A percentile compares a stretch with the other conserved stretches of the same genome.
Evolutionary conservation across 2,329 filamentous ascomycete genomes (phyloP).

Genomic region (Apiospora arundinis): DNA sequence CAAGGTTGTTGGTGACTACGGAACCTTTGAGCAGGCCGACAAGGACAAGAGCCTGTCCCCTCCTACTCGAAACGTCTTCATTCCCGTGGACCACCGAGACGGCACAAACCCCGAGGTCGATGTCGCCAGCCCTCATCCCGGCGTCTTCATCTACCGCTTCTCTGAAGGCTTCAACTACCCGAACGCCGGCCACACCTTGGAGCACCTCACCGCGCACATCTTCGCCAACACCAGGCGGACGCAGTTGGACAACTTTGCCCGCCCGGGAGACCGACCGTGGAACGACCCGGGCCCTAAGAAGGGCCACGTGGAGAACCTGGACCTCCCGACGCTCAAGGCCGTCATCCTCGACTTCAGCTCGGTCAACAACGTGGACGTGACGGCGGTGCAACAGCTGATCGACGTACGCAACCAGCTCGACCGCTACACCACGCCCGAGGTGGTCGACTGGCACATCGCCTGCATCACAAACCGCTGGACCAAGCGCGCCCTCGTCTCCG

Average conservation of each 20-base stretch:
- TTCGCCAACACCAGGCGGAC: conserved; percentile 78
- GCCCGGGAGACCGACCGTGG: conserved; percentile 85
- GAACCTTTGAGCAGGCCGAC: conserved; percentile 60
- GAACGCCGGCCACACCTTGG: conserved; percentile 88
- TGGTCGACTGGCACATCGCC: conserved; percentile 96
- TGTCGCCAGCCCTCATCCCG: conserved; percentile 83
- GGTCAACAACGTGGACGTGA: conserved; percentile 93
- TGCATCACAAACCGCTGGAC: conserved; percentile 94
- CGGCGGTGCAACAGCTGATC: conserved; percentile 89
- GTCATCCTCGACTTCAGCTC: conserved; percentile 92
- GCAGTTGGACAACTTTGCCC: conserved; percentile 68
- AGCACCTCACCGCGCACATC: conserved; percentile 74
- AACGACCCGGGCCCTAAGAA: conserved; percentile 82
- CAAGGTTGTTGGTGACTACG: conserved; percentile 58
- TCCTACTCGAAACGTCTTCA: conserved; percentile 74
- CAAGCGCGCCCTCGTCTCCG: conserved; percentile 84
- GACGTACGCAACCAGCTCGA: conserved; percentile 96
- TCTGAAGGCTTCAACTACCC: conserved; percentile 96
- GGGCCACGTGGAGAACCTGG: conserved; percentile 51
- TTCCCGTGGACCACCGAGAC: conserved; percentile 86
- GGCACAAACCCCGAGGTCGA: conserved; percentile 87
- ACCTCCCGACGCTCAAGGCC: conserved; percentile 78
- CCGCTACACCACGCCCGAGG: conserved; percentile 77
- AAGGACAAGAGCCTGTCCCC: conserved; percentile 36
- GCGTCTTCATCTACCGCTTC: conserved; percentile 95